Conservation (phyloP, 2,329 filamentous ascomycete species). For the Cordyceps fumosorosea region DNA sequence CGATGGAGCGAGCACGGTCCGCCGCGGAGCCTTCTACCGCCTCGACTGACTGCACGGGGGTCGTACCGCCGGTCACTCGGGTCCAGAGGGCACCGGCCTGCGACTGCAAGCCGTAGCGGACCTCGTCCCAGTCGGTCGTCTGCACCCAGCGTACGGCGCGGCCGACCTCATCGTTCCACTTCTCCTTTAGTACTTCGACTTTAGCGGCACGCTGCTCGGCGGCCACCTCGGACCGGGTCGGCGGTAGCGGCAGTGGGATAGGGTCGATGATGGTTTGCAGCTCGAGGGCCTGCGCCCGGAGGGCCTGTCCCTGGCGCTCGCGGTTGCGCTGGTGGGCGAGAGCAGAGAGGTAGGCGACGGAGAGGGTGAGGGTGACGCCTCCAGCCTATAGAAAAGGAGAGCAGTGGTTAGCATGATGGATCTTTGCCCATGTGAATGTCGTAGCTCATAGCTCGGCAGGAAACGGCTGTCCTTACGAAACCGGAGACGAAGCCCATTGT, state of each 20-base stretch:
- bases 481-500: constrained; percentile 68
- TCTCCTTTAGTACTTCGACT: constrained; percentile 63
- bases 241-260: constrained; percentile 39
- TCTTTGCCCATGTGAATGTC: neutral
- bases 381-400: constrained; percentile 49
- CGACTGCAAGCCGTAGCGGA: constrained; percentile 52
- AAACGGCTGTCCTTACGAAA: constrained; percentile 51
- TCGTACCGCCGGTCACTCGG: constrained; percentile 27
- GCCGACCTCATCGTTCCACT: constrained; percentile 71
- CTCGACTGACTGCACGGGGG: constrained; percentile 19
- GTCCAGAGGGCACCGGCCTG: constrained; percentile 39
- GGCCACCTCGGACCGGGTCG: constrained; percentile 44
- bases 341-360: constrained; percentile 64
- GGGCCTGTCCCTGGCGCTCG: constrained; percentile 47
- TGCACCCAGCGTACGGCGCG: constrained; percentile 60
- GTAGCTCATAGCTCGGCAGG: neutral
- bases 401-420: neutral
- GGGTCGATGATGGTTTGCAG: constrained; percentile 48
- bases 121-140: constrained; percentile 56
- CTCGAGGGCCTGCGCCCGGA: constrained; percentile 51
- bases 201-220: constrained; percentile 48
- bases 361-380: constrained; percentile 69
- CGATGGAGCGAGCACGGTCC: constrained; percentile 24
- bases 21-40: constrained; percentile 25
- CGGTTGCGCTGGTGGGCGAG: constrained; percentile 65